Evolutionary conservation across 2,329 filamentous ascomycete genomes (phyloP), one percentile per base, ranked within the genome.

Genomic region (Penicillium verrucosum): DNA sequence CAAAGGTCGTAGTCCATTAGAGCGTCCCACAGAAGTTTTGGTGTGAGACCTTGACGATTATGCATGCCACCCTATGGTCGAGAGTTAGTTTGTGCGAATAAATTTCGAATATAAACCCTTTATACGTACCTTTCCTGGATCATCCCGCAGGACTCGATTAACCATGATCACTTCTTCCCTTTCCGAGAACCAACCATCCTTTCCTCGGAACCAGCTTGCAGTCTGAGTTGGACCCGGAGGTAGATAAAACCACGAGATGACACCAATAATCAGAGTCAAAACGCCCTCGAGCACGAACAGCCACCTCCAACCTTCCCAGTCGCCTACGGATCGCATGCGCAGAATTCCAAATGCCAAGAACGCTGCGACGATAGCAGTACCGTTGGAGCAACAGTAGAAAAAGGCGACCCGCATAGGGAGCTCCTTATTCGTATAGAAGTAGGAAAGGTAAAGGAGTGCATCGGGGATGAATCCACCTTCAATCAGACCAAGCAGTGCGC

Each of bases 161-260:
- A 86, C 80, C 81, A 89, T 83, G 64, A 89, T 88, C 46, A 81
- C 78, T 65, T 88, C 86, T 66, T 89, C 82, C 0, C 80, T 77
- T 65, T 87, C 85, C 0, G 75, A 81, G 68, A 86, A 87, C 85
- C 85, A 86, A 7, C 52, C 52, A 29, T 78, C 61, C 34, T 82
- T 82, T 3, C 82, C 81, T 50, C 81, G 83, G 56, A 89, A 80
- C 46, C 78, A 71, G n/a, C 80, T 78, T 23, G 78, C 81, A 9
- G 87, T 90, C 47, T 84, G 78, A 0, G 83, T 85, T 0, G 88
- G 86, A 0, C 84, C 87, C 37, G 77, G 71, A 1, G 84, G 83
- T 18, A 86, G 78, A 62, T 84, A 85, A 30, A 83, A 73, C 32
- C 54, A 57, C 10, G 54, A 51, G 3, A 44, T 38, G 3, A 59